Evolutionary conservation across 768 basidiomycete genomes (phyloP).

Genomic region (Lactarius hengduanensis): DNA sequence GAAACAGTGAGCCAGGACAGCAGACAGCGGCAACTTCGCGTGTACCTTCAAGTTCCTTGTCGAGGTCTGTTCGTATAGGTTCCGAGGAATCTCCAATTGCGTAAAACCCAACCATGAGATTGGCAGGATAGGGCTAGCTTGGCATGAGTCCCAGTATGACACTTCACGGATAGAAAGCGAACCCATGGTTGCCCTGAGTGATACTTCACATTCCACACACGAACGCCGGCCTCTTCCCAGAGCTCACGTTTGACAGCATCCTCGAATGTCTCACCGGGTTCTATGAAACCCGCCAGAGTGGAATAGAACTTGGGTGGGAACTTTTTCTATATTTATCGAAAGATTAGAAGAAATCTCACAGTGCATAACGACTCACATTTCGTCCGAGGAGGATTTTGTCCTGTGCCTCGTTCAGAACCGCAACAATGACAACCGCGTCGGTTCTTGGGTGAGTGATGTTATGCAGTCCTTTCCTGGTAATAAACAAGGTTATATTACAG

Average conservation of each 20-base stretch:
- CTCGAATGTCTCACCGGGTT: slow-evolving; percentile 92
- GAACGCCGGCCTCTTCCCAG: slow-evolving; percentile 95
- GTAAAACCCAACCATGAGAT: slow-evolving; percentile 88
- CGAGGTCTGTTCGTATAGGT: slow-evolving; percentile 79
- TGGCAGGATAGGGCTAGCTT: slow-evolving; percentile 81
- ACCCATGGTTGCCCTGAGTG: slow-evolving; percentile 90
- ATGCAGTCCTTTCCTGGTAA: slow-evolving; percentile 71
- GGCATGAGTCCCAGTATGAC: slow-evolving; percentile 1
- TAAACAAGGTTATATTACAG: slow-evolving; percentile 17
- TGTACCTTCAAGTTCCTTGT: slow-evolving; percentile 90
- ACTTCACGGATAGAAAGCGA: slow-evolving; percentile 29
- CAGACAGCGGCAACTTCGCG: neutral
- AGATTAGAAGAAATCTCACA: slow-evolving; percentile 11
- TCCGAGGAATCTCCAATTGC: slow-evolving; percentile 72
- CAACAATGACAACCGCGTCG: slow-evolving; percentile 90
- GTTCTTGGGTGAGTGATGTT: slow-evolving; percentile 84
- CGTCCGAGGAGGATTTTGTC: slow-evolving; percentile 87
- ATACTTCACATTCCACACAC: slow-evolving; percentile 78
- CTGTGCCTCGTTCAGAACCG: slow-evolving; percentile 72
- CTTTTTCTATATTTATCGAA: slow-evolving; percentile 46
- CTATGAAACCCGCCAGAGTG: slow-evolving; percentile 90
- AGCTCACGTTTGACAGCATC: slow-evolving; percentile 91
- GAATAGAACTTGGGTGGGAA: slow-evolving; percentile 78
- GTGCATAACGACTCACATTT: slow-evolving; percentile 51
- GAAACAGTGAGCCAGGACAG: slow-evolving; percentile 2